phyloP scores from a whole-genome alignment of 148 eudicot species.

The Euryodendron excelsum region DNA sequence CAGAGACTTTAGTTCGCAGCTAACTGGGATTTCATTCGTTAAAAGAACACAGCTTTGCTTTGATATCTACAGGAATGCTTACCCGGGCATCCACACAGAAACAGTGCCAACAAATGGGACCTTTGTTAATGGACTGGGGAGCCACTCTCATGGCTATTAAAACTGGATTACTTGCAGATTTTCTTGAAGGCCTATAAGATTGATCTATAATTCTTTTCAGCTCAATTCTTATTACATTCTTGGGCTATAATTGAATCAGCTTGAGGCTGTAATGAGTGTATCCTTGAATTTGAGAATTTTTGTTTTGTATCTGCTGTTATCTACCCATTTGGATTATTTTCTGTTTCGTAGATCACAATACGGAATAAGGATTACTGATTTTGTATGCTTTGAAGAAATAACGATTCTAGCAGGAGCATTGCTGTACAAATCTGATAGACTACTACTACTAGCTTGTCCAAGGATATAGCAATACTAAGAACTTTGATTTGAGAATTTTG shows the following conservation, averaged over 20 bases:
- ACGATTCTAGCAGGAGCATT: too few relatives aligned
- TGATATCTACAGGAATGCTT: background rate
- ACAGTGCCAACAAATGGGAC: background rate
- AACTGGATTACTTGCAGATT: slow-evolving; percentile 4
- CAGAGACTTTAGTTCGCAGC: background rate
- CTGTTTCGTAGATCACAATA: background rate
- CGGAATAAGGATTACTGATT: too few relatives aligned
- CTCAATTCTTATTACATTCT: background rate
- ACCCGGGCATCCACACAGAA: background rate
- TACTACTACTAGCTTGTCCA: background rate
- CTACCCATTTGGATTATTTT: background rate
- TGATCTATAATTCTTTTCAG: slow-evolving; percentile 13
- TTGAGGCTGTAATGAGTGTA: background rate
- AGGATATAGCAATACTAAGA: background rate
- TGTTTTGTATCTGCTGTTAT: background rate
- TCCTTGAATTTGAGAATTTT: background rate
- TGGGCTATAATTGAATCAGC: background rate
- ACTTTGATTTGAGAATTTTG: too few relatives aligned
- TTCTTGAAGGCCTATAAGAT: background rate
- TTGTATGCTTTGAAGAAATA: too few relatives aligned
- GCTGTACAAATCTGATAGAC: too few relatives aligned
- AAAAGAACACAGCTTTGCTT: slow-evolving; percentile 9
- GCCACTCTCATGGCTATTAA: background rate
- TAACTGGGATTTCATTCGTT: background rate
- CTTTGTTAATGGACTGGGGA: background rate